phyloP scores from a whole-genome alignment of 805 yeast genomes.

The Brettanomyces custersianus region DNA sequence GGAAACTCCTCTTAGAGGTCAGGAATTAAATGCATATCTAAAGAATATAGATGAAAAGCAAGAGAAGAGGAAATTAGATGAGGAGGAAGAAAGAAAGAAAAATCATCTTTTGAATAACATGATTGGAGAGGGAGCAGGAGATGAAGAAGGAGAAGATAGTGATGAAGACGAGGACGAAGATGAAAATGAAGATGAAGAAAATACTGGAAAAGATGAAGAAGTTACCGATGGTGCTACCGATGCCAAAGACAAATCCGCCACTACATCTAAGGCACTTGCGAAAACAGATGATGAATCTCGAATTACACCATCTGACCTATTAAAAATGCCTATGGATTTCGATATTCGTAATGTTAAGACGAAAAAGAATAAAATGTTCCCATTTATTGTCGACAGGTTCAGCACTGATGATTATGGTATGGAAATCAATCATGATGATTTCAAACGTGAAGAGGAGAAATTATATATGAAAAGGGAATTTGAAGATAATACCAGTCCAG shows the following conservation, averaged over 20 bases:
- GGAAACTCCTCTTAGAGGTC: slow-evolving; percentile 42
- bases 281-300: slow-evolving; percentile 11
- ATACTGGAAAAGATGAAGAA: slow-evolving; percentile 2
- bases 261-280: background rate
- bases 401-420: slow-evolving; percentile 86
- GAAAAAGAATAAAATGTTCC: slow-evolving; percentile 60
- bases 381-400: slow-evolving; percentile 48
- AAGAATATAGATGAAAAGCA: slow-evolving; percentile 38
- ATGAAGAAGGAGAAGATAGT: slow-evolving; percentile 16
- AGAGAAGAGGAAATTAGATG: slow-evolving; percentile 26
- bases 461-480: slow-evolving; percentile 24
- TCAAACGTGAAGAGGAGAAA: slow-evolving; percentile 39
- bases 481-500: slow-evolving; percentile 15
- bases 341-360: slow-evolving; percentile 45
- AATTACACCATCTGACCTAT: slow-evolving; percentile 28
- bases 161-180: slow-evolving; percentile 13
- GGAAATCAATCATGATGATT: slow-evolving; percentile 56
- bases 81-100: slow-evolving; percentile 23
- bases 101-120: slow-evolving; percentile 21
- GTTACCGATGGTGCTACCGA: slow-evolving; percentile 9
- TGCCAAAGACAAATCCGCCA: slow-evolving; percentile 13
- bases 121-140: slow-evolving; percentile 27
- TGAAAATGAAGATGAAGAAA: slow-evolving; percentile 24
- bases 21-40: slow-evolving; percentile 41
- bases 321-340: slow-evolving; percentile 40